phyloP scores from a whole-genome alignment of 2,329 filamentous ascomycete species.

The Fusarium miscanthi region DNA sequence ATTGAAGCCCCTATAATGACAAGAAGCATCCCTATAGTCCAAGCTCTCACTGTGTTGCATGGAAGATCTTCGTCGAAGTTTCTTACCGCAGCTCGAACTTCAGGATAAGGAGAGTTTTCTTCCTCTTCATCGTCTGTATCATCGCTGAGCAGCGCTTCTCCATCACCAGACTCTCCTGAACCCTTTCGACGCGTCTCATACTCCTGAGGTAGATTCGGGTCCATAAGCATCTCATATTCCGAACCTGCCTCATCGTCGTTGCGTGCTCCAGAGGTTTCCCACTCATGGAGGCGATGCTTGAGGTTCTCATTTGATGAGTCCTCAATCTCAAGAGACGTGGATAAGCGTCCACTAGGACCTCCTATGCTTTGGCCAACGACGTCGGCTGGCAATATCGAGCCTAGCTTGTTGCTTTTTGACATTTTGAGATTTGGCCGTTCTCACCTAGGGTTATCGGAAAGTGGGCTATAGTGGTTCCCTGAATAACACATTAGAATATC shows the following conservation, averaged over 20 bases:
- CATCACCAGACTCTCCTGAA: constrained; percentile 37
- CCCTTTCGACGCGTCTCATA: constrained; percentile 51
- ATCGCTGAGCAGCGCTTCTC: constrained; percentile 36
- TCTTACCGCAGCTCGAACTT: constrained; percentile 71
- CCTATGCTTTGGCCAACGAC: constrained; percentile 40
- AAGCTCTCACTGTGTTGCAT: constrained; percentile 73
- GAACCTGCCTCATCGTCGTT: constrained; percentile 58
- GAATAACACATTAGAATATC: background rate
- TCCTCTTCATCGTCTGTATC: constrained; percentile 54
- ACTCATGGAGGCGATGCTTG: constrained; percentile 53
- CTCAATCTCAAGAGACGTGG: constrained; percentile 44
- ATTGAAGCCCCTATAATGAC: constrained; percentile 68
- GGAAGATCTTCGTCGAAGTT: constrained; percentile 74
- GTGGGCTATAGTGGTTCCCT: background rate
- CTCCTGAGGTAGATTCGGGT: constrained; percentile 62
- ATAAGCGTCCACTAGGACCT: constrained; percentile 43
- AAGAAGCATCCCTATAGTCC: constrained; percentile 69
- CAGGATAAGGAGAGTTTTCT: constrained; percentile 70
- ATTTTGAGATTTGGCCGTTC: constrained; percentile 1
- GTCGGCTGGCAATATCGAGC: constrained; percentile 25
- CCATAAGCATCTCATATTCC: constrained; percentile 67
- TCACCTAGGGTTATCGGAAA: background rate
- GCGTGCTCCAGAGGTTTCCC: constrained; percentile 54
- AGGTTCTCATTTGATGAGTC: constrained; percentile 41
- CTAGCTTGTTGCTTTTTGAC: constrained; percentile 8